A percentile compares a stretch with the other conserved stretches of the same genome.
Conservation (phyloP, 306 rosid genomes). For the Quercus rubra region DNA sequence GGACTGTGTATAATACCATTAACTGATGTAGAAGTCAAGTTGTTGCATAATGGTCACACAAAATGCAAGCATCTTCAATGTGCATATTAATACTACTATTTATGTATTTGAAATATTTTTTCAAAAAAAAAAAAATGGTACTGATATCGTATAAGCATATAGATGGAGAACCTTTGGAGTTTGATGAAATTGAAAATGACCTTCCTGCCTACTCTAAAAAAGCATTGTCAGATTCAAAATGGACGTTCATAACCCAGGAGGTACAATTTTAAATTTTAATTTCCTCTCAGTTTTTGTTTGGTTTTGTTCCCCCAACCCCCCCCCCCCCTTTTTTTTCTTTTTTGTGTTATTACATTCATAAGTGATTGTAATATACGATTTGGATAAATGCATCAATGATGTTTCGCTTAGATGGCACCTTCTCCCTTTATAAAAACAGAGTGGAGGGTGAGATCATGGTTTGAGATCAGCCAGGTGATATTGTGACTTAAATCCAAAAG, state of each 20-base stretch:
- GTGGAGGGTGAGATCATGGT: too few relatives aligned
- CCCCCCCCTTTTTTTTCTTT: not conserved
- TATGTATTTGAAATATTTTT: not conserved
- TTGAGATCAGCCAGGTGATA: too few relatives aligned
- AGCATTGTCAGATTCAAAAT: slow-evolving; percentile 60
- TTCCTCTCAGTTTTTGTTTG: not conserved
- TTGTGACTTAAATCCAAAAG: too few relatives aligned
- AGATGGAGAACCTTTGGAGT: slow-evolving; percentile 64
- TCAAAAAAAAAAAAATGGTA: not conserved
- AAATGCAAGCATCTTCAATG: not conserved
- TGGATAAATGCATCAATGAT: not conserved
- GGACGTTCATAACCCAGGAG: slow-evolving; percentile 87
- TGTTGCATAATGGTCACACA: not conserved
- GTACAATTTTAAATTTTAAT: slow-evolving; percentile 26
- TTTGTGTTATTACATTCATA: not conserved
- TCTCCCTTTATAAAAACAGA: too few relatives aligned
- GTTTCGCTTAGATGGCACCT: too few relatives aligned
- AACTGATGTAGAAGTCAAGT: not conserved
- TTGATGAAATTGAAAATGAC: slow-evolving; percentile 57
- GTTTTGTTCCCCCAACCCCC: not conserved
- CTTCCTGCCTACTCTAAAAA: slow-evolving; percentile 61
- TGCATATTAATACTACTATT: not conserved
- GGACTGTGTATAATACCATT: too few relatives aligned
- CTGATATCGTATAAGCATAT: slow-evolving; percentile 7
- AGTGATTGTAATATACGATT: not conserved